Evolutionary conservation across 2,329 filamentous ascomycete genomes (phyloP).

Genomic region (Fusarium marasasianum): DNA sequence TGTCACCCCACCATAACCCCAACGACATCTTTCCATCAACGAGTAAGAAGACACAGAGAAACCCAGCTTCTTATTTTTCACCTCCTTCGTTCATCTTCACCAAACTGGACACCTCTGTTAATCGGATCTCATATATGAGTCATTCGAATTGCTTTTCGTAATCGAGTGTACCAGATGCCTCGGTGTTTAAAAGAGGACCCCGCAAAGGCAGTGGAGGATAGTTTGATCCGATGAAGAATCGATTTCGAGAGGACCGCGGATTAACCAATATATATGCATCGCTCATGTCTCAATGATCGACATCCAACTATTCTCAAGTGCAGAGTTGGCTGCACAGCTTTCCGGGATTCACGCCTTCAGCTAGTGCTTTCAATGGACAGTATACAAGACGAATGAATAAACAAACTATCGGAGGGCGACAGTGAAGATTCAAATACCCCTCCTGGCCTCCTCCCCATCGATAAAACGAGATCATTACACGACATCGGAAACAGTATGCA

Average conservation of each 20-base stretch:
- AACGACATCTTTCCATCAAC: constrained; percentile 26
- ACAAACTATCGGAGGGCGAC: not conserved
- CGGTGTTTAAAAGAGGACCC: constrained; percentile 2
- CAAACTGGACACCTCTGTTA: not conserved
- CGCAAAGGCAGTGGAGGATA: not conserved
- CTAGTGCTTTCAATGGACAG: not conserved
- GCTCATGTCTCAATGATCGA: not conserved
- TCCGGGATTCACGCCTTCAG: not conserved
- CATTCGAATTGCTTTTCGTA: not conserved
- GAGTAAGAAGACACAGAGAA: not conserved
- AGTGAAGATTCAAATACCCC: not conserved
- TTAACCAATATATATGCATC: not conserved
- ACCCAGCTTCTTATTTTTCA: not conserved
- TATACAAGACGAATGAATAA: not conserved
- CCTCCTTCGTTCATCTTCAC: not conserved
- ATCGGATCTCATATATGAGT: not conserved
- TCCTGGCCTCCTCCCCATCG: not conserved
- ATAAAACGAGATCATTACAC: not conserved
- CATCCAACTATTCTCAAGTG: not conserved
- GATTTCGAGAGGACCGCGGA: not conserved
- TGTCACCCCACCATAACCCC: constrained; percentile 35
- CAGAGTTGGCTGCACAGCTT: not conserved
- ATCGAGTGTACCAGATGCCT: not conserved
- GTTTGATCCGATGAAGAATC: not conserved
- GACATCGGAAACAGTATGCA: not conserved